Evolutionary conservation across 176 grass and related monocot species (phyloP), one percentile per base, ranked within the genome.

Genomic region (Oropetium thomaeum): DNA sequence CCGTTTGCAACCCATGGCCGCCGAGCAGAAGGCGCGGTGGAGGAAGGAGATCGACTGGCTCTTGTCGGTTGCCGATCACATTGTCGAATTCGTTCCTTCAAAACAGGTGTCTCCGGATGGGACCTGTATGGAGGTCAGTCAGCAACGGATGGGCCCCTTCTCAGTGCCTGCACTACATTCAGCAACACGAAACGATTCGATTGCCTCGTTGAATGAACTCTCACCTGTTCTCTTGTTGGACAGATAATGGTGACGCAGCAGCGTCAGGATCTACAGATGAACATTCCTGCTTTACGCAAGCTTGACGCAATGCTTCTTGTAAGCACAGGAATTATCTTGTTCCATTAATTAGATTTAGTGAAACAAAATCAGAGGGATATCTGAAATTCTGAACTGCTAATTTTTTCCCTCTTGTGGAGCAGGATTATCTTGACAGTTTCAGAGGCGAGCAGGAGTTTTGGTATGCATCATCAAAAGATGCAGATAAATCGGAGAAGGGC

Each of bases 171-270:
- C 43, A 32, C 2, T 13, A n/a, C n/a, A 58, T 32, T 48, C 70
- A 80, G 45, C 58, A 10, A 57, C 4, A 54, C 29, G 42, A 57
- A 30, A 42, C 28, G 20, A 65, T 63, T 62, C 10, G 38, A 17
- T 47, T 43, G 22, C 33, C 38, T n/a, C 53, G 53, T 20, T 62
- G 5, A 34, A 76, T n/a, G n/a, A n/a, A n/a, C n/a, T n/a, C 37
- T 39, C 11, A 69, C 30, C 10, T 2, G 11, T 34, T 31, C 49
- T 22, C 53, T 2, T 66, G 67, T 31, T 44, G 35, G 73, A 33
- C 66, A 93, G 90, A 82, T 97, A 43, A 97, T 97, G 95, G 65
- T 84, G 58, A 97, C 89, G 51, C 86, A 93, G 66, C 95, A 97
- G 68, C 83, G 91, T 35, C 84, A 64, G 66, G 95, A 97, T 81